Conservation (phyloP, 2,329 filamentous ascomycete species). For the Phoma sp. region DNA sequence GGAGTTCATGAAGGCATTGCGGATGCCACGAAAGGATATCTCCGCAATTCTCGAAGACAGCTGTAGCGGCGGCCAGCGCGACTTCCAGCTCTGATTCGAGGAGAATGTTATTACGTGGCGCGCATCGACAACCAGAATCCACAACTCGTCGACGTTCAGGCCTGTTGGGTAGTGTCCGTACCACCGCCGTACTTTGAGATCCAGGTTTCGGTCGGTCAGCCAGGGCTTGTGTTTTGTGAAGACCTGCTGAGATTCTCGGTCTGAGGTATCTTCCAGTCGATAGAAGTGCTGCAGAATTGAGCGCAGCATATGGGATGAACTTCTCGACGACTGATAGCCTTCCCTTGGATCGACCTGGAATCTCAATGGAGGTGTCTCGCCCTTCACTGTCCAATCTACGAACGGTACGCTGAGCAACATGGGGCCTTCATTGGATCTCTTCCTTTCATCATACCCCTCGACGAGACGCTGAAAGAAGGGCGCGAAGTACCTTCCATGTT, state of each 20-base stretch:
- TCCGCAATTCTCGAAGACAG: conserved; percentile 49
- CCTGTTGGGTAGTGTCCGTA: conserved; percentile 51
- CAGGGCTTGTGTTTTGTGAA: conserved; percentile 53
- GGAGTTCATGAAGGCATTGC: conserved; percentile 46
- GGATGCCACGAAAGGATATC: conserved; percentile 50
- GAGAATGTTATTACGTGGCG: conserved; percentile 52
- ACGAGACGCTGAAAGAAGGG: conserved; percentile 48
- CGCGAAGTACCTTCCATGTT: conserved; percentile 52
- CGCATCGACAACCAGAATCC: conserved; percentile 50
- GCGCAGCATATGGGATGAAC: conserved; percentile 48
- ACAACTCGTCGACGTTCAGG: conserved; percentile 53
- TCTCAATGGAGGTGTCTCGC: conserved; percentile 45
- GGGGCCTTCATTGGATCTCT: conserved; percentile 28
- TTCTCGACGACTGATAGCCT: conserved; percentile 48
- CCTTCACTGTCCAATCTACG: conserved; percentile 51
- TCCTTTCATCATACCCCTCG: conserved; percentile 15
- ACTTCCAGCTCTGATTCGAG: conserved; percentile 53
- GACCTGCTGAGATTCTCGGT: conserved; percentile 50
- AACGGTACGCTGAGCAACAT: conserved; percentile 52
- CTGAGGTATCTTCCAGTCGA: conserved; percentile 51
- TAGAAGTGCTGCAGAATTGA: conserved; percentile 53
- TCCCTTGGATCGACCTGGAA: conserved; percentile 52
- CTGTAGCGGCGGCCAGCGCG: conserved; percentile 51
- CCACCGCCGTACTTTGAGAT: conserved; percentile 52
- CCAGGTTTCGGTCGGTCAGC: conserved; percentile 49